Evolutionary conservation across 768 basidiomycete genomes (phyloP), one percentile per base, ranked within the genome.

Genomic region (Lentinula edodes): DNA sequence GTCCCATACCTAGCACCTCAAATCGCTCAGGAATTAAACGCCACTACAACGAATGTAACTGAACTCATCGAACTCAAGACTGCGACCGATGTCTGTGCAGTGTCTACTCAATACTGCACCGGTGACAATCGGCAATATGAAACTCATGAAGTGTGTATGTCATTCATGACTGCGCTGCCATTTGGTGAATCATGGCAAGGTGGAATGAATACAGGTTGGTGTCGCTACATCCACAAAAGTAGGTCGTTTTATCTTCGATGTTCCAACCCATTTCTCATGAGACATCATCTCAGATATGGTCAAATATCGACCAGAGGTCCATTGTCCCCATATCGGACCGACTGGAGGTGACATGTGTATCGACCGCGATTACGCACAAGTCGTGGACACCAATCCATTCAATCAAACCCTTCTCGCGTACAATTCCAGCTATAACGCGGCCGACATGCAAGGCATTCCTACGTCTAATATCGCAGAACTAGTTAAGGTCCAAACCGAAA

Each of bases 251-350:
- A 34, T 32, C 20, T 38, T 16, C 18, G 10, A 15, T n/a, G 20
- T 39, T 16, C n/a, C 23, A 9, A 41, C 34, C 20, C 13, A 35
- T 13, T 18, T 39, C 2, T 32, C 28, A 28, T 56, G 34, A 42
- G 20, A 34, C 18, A 41, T 41, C 12, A 16, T 3, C 10, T 23
- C 41, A 58, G 55, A 60, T 34, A 63, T 63, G 58, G 58, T 63
- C 10, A 53, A 60, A 35, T 52, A 35, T 13, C 39, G 62, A 12
- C 62, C 62, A 6, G 62, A 63, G 12, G 52, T 63, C 12, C 62
- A 63, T 46, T 63, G 62, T 20, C 39, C 62, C 9, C 62, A 63
- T 36, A 60, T 63, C 38, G 62, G 62, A 36, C 62, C 62, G 5
- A 32, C 58, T 12, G 52, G 62, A n/a, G 62, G 62, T 15, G 62